These are phyloP conservation scores for Tubosaeta sp. DNA, from an alignment of 768 basidiomycete genomes.

Conservation along the genomic window DNA sequence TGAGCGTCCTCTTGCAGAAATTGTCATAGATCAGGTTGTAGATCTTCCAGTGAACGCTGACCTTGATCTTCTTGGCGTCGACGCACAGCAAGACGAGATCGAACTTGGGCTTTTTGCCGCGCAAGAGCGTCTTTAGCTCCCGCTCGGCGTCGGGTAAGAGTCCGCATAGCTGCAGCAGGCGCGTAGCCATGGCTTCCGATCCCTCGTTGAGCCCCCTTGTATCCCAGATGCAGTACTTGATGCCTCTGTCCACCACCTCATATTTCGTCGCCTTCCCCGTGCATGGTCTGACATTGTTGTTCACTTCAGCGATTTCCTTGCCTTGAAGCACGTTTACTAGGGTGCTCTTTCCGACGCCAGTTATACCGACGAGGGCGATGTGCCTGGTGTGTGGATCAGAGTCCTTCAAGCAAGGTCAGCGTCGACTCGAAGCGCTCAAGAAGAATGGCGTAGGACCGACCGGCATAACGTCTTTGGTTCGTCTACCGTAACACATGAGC, in stretches of 20 bases:
- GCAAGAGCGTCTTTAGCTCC: constrained; percentile 16
- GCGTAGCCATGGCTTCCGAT: not conserved
- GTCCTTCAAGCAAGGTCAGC: constrained; percentile 2
- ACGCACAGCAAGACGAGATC: constrained; percentile 21
- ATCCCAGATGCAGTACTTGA: constrained; percentile 19
- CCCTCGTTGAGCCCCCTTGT: constrained; percentile 25
- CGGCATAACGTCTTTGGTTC: constrained; percentile 9
- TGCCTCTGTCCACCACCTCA: constrained; percentile 3
- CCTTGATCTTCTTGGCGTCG: constrained; percentile 16
- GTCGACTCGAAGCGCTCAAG: not conserved
- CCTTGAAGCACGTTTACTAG: constrained; percentile 24
- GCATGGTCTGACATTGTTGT: constrained; percentile 20
- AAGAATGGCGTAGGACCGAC: constrained; percentile 7
- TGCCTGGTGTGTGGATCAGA: constrained; percentile 3
- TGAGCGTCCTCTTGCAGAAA: constrained; percentile 9
- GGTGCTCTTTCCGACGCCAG: constrained; percentile 27
- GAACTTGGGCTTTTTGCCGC: constrained; percentile 7
- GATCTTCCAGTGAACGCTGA: constrained; percentile 15
- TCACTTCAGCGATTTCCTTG: constrained; percentile 7
- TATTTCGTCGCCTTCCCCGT: constrained; percentile 7
- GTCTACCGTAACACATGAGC: not conserved
- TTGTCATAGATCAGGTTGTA: constrained; percentile 15
- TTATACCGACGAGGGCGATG: constrained; percentile 20
- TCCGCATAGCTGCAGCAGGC: constrained; percentile 1
- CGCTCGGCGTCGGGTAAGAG: constrained; percentile 12